Evolutionary conservation across 371 early-diverging fungal species (phyloP).

Genomic region (Mucor mucedo): DNA sequence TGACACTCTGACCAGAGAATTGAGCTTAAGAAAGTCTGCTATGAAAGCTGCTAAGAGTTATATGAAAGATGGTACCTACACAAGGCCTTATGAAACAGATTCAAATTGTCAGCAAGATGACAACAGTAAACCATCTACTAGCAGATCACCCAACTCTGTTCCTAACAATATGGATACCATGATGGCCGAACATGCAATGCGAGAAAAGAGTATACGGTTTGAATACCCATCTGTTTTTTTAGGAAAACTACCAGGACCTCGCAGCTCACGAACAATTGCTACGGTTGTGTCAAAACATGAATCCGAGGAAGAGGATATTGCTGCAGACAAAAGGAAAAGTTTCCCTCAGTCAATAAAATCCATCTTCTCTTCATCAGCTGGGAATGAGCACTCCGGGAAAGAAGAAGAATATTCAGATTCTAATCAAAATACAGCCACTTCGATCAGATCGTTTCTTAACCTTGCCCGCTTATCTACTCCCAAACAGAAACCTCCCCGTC

Average conservation of each 20-base stretch:
- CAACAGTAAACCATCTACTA: background rate
- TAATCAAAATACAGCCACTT: conserved; percentile 37
- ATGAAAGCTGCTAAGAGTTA: conserved; percentile 12
- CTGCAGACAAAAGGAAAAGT: conserved; percentile 4
- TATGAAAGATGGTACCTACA: conserved; percentile 5
- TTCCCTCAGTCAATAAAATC: background rate
- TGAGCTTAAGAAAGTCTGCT: conserved; percentile 9
- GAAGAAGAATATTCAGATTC: conserved; percentile 16
- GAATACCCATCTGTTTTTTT: background rate
- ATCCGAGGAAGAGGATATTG: background rate
- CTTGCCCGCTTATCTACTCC: conserved; percentile 16
- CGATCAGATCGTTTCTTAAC: conserved; percentile 34
- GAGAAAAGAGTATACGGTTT: background rate
- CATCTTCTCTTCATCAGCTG: background rate
- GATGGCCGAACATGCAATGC: background rate
- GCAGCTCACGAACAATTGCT: background rate
- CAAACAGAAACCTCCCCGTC: conserved; percentile 30
- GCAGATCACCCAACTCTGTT: background rate
- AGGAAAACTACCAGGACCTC: background rate
- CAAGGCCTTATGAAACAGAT: background rate
- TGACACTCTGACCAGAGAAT: background rate
- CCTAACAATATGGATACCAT: background rate
- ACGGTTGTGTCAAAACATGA: background rate
- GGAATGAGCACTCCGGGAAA: background rate
- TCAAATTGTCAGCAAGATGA: too few relatives aligned